Conservation (phyloP, 768 basidiomycete species). For the Hypsizygus marmoreus region DNA sequence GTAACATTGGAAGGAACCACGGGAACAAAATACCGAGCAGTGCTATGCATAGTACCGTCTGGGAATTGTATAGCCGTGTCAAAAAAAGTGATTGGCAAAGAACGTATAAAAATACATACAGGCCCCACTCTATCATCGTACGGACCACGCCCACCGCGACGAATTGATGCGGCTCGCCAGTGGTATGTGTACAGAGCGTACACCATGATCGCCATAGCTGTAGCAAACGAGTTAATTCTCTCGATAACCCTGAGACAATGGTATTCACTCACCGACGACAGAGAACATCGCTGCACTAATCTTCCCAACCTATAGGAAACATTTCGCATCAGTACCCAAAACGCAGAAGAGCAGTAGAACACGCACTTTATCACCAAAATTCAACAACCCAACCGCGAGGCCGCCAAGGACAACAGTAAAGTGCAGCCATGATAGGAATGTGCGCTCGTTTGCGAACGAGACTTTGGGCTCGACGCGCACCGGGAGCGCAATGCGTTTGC, state of each 20-base stretch:
- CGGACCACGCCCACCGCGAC: constrained; percentile 87
- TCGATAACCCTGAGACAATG: constrained; percentile 7
- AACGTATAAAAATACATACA: constrained; percentile 50
- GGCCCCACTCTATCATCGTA: constrained; percentile 97
- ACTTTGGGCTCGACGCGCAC: constrained; percentile 94
- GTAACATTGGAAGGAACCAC: not conserved
- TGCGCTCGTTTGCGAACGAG: constrained; percentile 92
- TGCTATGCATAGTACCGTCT: constrained; percentile 85
- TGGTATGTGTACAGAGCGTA: constrained; percentile 96
- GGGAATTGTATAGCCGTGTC: constrained; percentile 11
- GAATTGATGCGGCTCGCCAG: constrained; percentile 93
- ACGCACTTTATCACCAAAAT: constrained; percentile 93
- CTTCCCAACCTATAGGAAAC: constrained; percentile 73
- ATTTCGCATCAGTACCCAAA: not conserved
- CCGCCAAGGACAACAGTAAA: constrained; percentile 98
- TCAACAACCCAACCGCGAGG: constrained; percentile 91
- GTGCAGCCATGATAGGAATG: constrained; percentile 98
- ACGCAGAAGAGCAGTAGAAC: constrained; percentile 6
- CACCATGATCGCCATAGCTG: constrained; percentile 96
- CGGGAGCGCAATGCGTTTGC: constrained; percentile 95
- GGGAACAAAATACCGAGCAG: constrained; percentile 60
- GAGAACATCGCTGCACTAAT: constrained; percentile 98
- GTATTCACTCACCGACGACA: constrained; percentile 64
- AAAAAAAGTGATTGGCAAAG: not conserved
- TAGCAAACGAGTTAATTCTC: constrained; percentile 10